Evolutionary conservation across 805 yeast genomes (phyloP).

Genomic region (Lipomyces kockii): DNA sequence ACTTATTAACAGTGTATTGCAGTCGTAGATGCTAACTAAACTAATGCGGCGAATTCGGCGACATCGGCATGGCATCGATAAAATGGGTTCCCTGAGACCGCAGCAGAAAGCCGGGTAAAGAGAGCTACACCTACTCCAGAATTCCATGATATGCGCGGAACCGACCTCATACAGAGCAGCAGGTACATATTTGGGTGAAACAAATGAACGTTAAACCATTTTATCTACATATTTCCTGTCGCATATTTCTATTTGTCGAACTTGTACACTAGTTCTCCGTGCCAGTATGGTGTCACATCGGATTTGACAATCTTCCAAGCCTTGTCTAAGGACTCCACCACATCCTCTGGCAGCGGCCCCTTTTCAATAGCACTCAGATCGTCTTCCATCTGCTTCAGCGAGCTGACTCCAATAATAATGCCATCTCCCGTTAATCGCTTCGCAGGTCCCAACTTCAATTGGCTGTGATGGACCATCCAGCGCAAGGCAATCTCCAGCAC

Average conservation of each 20-base stretch:
- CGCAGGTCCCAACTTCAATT: no score
- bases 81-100: no score
- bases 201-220: background rate
- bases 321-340: constrained; percentile 37
- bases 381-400: constrained; percentile 17
- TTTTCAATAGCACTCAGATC: constrained; percentile 32
- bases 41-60: no score
- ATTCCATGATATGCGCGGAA: no score
- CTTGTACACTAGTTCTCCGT: constrained; percentile 9
- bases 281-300: constrained; percentile 39
- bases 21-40: no score
- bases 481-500: constrained; percentile 19
- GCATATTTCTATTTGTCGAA: background rate
- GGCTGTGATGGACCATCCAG: constrained; percentile 13
- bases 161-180: background rate
- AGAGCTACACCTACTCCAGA: no score
- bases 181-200: background rate
- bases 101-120: no score
- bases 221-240: background rate
- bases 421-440: no score
- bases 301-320: constrained; percentile 38
- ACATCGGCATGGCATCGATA: no score
- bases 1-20: no score
- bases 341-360: constrained; percentile 40
- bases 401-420: constrained; percentile 23